A percentile compares a stretch with the other conserved stretches of the same genome.
Evolutionary conservation across 306 rosid species (phyloP).

Genomic region (Hippophae rhamnoides): DNA sequence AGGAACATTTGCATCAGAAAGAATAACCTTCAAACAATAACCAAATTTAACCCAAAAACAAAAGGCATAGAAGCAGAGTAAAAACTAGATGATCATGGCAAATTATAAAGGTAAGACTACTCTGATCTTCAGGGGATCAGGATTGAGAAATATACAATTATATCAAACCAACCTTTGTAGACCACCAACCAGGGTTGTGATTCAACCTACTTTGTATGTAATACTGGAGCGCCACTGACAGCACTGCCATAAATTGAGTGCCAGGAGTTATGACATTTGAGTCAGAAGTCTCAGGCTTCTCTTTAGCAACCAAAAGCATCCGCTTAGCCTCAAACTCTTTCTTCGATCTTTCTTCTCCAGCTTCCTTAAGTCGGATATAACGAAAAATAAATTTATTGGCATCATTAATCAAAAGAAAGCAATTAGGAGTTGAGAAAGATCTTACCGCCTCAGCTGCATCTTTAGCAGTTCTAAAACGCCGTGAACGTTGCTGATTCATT

Average conservation of each 20-base stretch:
- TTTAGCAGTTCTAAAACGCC: constrained; percentile 93
- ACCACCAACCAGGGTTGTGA: constrained; percentile 65
- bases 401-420: constrained; percentile 9
- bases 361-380: constrained; percentile 50
- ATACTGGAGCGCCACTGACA: constrained; percentile 88
- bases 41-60: constrained; percentile 53
- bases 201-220: constrained; percentile 74
- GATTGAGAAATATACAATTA: constrained; percentile 20
- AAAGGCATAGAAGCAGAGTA: constrained; percentile 46
- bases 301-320: constrained; percentile 39
- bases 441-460: constrained; percentile 95
- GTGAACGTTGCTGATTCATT: constrained; percentile 97
- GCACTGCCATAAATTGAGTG: constrained; percentile 81
- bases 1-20: constrained; percentile 91
- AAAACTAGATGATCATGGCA: constrained; percentile 38
- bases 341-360: constrained; percentile 78
- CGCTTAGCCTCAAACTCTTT: constrained; percentile 64
- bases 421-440: constrained; percentile 13
- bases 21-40: constrained; percentile 87
- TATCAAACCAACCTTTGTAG: constrained; percentile 57
- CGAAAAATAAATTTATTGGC: constrained; percentile 16
- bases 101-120: constrained; percentile 37
- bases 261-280: constrained; percentile 96
- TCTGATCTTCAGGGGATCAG: constrained; percentile 32
- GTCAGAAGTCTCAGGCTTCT: constrained; percentile 69